These are phyloP conservation scores for Solanum peruvianum DNA, from an alignment of 257 asterid genomes.

Conservation along the genomic window DNA sequence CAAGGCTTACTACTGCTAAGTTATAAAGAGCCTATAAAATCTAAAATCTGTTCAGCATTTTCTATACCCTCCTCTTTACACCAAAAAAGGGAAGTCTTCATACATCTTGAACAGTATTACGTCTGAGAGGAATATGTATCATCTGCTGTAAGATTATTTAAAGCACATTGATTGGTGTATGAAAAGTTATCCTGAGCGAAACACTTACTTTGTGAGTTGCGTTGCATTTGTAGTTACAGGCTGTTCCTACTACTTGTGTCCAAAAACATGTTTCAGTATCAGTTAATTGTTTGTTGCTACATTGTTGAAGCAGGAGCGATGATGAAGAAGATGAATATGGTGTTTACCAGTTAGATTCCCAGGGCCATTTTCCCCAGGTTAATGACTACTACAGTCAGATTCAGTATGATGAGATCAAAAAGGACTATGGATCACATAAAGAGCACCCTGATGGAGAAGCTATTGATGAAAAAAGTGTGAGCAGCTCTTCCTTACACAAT, in stretches of 20 bases:
- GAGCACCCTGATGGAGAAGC: slow-evolving; percentile 58
- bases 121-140: not conserved
- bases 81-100: not conserved
- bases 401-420: slow-evolving; percentile 36
- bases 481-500: slow-evolving; percentile 28
- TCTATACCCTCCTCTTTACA: not conserved
- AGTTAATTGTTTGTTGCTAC: not conserved
- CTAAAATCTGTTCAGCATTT: not conserved
- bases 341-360: slow-evolving; percentile 34
- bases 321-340: slow-evolving; percentile 65
- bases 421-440: slow-evolving; percentile 40
- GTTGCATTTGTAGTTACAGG: not conserved
- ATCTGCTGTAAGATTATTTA: not conserved
- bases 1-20: not conserved
- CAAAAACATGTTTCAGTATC: not conserved
- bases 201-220: not conserved
- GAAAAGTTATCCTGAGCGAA: not conserved
- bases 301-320: slow-evolving; percentile 52
- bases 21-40: not conserved
- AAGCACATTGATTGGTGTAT: not conserved
- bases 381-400: slow-evolving; percentile 45
- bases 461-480: slow-evolving; percentile 32
- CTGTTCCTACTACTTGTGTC: not conserved
- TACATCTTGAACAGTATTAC: not conserved
- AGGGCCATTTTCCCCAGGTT: slow-evolving; percentile 35